These are phyloP conservation scores for Hypoxylon crocopeplum DNA, from an alignment of 495 filamentous ascomycete genomes.

Conservation along the genomic window DNA sequence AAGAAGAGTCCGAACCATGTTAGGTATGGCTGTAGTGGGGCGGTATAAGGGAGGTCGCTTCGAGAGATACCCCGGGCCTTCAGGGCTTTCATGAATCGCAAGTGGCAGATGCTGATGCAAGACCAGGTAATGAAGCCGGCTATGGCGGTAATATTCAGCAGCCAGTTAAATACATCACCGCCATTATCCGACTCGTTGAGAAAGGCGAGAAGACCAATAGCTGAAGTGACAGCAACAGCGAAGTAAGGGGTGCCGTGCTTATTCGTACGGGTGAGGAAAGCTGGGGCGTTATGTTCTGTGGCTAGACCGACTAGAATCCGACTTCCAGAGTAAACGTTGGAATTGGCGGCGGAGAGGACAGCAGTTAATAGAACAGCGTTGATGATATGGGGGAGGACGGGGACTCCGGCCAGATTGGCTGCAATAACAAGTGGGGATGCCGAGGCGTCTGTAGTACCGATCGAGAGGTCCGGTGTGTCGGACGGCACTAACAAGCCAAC, in stretches of 20 bases:
- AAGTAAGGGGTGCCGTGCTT: constrained; percentile 51
- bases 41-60: constrained; percentile 60
- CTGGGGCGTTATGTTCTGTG: constrained; percentile 65
- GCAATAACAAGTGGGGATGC: constrained; percentile 77
- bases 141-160: constrained; percentile 67
- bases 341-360: constrained; percentile 62
- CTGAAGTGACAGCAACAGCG: constrained; percentile 49
- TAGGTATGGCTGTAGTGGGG: constrained; percentile 64
- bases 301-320: constrained; percentile 70
- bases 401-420: constrained; percentile 67
- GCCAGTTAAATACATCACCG: constrained; percentile 62
- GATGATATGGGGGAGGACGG: constrained; percentile 71
- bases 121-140: constrained; percentile 74
- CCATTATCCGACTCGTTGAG: constrained; percentile 59
- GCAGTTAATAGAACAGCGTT: constrained; percentile 73
- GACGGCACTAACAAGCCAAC: constrained; percentile 70
- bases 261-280: constrained; percentile 50
- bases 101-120: constrained; percentile 63
- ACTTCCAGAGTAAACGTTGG: constrained; percentile 66
- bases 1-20: constrained; percentile 68
- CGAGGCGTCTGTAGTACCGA: constrained; percentile 56
- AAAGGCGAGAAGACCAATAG: constrained; percentile 60
- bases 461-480: constrained; percentile 57
- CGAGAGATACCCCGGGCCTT: constrained; percentile 63
- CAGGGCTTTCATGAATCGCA: constrained; percentile 67